Percentiles rank a stretch among this genome's conserved stretches.
phyloP scores from a whole-genome alignment of 73 alveolate genomes.

The Symbiodinium natans region DNA sequence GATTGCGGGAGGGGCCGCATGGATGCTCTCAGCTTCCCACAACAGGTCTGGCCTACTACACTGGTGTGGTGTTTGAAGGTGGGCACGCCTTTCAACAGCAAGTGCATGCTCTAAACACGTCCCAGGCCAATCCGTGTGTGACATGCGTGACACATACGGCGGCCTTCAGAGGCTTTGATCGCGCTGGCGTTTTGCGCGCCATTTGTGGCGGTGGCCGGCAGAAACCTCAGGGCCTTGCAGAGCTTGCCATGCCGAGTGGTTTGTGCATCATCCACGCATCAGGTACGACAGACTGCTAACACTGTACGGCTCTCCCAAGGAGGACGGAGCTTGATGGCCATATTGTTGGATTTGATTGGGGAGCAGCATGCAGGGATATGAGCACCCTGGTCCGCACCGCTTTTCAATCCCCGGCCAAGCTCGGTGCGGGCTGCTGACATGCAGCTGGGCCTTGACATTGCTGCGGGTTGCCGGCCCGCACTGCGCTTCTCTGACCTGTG shows the following conservation, averaged over 20 bases:
- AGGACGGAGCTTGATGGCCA: conserved; percentile 20
- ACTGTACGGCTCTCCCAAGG: conserved; percentile 73
- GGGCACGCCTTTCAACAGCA: not conserved
- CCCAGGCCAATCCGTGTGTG: not conserved
- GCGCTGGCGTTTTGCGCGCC: conserved; percentile 90
- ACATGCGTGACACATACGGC: not conserved
- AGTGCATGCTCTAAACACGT: not conserved
- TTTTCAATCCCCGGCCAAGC: no score
- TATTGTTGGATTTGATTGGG: no score
- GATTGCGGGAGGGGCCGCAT: no score
- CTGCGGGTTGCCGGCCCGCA: no score
- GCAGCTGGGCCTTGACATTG: no score
- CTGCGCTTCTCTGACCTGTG: no score
- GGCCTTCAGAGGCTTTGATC: conserved; percentile 69
- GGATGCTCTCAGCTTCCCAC: not conserved
- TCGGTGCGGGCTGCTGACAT: no score
- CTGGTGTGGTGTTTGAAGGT: conserved; percentile 94
- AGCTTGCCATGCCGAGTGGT: not conserved
- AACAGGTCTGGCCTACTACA: conserved; percentile 93
- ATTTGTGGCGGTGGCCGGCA: conserved; percentile 92
- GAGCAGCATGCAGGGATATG: no score
- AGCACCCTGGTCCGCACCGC: no score
- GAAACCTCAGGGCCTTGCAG: not conserved
- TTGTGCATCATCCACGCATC: not conserved
- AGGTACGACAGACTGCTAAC: conserved; percentile 82